Conservation (phyloP, 1,284 basidiomycete genomes). For the Trametes hirsuta region DNA sequence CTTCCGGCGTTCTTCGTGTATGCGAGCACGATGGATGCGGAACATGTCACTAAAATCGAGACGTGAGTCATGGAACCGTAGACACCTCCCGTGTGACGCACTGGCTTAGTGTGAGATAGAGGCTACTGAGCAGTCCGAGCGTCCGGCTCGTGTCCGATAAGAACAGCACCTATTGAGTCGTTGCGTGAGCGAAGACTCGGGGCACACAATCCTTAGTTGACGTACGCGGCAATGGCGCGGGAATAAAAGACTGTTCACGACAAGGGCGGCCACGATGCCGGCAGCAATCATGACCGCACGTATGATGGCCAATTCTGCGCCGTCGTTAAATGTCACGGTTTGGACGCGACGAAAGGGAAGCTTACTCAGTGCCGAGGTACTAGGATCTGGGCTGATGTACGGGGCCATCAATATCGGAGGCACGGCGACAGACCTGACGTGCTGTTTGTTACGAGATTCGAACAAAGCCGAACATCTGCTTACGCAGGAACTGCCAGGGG, state of each 20-base stretch:
- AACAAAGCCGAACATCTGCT: constrained; percentile 20
- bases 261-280: constrained; percentile 50
- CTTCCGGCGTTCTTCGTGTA: constrained; percentile 39
- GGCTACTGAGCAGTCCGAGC: constrained; percentile 44
- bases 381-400: constrained; percentile 38
- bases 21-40: constrained; percentile 34
- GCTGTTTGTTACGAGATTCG: not conserved
- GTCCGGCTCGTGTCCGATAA: constrained; percentile 45
- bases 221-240: constrained; percentile 52
- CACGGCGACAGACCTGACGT: constrained; percentile 45
- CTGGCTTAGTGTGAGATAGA: constrained; percentile 52
- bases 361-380: constrained; percentile 39
- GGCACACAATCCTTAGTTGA: not conserved
- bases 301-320: constrained; percentile 44
- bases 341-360: not conserved
- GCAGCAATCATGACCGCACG: constrained; percentile 47
- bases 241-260: constrained; percentile 50
- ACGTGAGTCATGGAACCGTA: not conserved
- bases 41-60: constrained; percentile 41
- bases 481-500: constrained; percentile 52
- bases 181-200: not conserved
- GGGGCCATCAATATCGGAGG: constrained; percentile 48
- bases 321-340: not conserved
- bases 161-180: constrained; percentile 44
- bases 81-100: constrained; percentile 26